Percentiles rank a stretch among this genome's conserved stretches.
Conservation (phyloP, 352 stramenopile genomes). For the Globisporangium barbulae region DNA sequence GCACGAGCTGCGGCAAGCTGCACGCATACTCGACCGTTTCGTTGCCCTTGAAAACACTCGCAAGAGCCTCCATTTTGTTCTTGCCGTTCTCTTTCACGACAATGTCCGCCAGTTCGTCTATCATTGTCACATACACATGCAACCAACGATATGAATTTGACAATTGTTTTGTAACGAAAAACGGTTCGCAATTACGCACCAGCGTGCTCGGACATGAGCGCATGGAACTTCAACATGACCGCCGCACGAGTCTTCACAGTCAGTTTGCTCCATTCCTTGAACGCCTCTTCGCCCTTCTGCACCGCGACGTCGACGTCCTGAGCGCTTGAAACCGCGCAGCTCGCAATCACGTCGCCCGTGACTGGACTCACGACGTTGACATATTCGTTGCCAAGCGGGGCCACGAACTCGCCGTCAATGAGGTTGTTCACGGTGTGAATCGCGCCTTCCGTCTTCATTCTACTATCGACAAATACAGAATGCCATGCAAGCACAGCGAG, state of each 20-base stretch:
- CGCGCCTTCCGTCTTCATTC: slow-evolving; percentile 12
- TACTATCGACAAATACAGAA: neutral
- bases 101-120: slow-evolving; percentile 89
- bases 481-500: neutral
- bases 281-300: slow-evolving; percentile 69
- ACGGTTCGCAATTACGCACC: slow-evolving; percentile 16
- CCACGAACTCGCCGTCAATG: slow-evolving; percentile 59
- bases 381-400: slow-evolving; percentile 36
- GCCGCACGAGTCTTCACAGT: slow-evolving; percentile 94
- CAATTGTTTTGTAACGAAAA: too few relatives aligned
- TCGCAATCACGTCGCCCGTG: slow-evolving; percentile 66
- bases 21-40: slow-evolving; percentile 98
- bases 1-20: slow-evolving; percentile 87
- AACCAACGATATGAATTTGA: neutral
- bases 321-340: slow-evolving; percentile 73
- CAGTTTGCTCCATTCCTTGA: slow-evolving; percentile 84
- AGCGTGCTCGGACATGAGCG: slow-evolving; percentile 89
- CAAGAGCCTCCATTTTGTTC: slow-evolving; percentile 96
- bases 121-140: neutral
- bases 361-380: slow-evolving; percentile 67
- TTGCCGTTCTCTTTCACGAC: slow-evolving; percentile 97
- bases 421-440: slow-evolving; percentile 51
- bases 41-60: slow-evolving; percentile 96
- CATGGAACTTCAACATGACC: slow-evolving; percentile 97
- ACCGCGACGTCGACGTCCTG: slow-evolving; percentile 89